phyloP scores from a whole-genome alignment of 2,329 filamentous ascomycete species.

The Trichoderma afroharzianum region DNA sequence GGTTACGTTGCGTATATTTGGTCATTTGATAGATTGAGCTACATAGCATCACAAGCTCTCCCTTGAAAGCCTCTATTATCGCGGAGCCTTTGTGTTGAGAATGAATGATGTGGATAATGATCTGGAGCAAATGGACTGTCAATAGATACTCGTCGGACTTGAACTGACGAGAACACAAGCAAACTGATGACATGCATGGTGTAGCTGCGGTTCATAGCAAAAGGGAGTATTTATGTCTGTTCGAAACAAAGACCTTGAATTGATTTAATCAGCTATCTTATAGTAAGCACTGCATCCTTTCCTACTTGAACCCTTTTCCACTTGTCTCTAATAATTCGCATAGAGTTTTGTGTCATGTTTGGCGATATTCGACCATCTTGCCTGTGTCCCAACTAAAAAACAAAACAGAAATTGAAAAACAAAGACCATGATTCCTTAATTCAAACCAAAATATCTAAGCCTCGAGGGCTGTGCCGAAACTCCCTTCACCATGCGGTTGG shows the following conservation, averaged over 20 bases:
- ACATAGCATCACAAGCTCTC: not conserved
- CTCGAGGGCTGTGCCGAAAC: slow-evolving; percentile 3
- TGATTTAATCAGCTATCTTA: not conserved
- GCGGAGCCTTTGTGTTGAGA: not conserved
- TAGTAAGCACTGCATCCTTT: not conserved
- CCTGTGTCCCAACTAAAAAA: not conserved
- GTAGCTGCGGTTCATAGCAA: too few relatives aligned
- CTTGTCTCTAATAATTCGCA: not conserved
- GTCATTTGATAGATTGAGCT: slow-evolving; percentile 13
- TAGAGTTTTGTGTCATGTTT: not conserved
- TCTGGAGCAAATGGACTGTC: not conserved
- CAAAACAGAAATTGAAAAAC: not conserved
- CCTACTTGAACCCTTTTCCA: not conserved
- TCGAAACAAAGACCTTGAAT: not conserved
- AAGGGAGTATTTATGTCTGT: not conserved
- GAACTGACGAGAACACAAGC: not conserved
- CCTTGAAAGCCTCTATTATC: not conserved
- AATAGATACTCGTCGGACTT: not conserved
- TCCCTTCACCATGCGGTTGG: slow-evolving; percentile 9
- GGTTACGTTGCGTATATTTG: slow-evolving; percentile 1
- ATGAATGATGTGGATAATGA: not conserved
- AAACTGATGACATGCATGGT: not conserved
- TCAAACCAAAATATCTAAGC: not conserved
- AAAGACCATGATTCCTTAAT: not conserved
- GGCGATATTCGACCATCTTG: not conserved